Evolutionary conservation across 2,329 filamentous ascomycete species (phyloP).

Genomic region (Penicillium sp.): DNA sequence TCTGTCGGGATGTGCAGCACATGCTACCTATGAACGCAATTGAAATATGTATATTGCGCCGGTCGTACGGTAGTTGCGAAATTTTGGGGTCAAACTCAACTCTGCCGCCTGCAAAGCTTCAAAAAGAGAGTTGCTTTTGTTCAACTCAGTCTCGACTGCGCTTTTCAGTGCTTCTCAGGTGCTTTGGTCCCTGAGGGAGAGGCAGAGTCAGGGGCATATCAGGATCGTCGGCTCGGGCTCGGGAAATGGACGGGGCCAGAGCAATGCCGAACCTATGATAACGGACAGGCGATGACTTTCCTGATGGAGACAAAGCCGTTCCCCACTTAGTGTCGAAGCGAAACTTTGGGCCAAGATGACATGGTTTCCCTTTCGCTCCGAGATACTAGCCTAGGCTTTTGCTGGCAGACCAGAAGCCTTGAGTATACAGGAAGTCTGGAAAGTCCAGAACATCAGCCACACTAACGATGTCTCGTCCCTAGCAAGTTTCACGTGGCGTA

Average conservation of each 20-base stretch:
- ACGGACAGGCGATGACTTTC: neutral
- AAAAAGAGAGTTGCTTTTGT: neutral
- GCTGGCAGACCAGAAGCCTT: neutral
- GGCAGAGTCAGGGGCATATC: conserved; percentile 9
- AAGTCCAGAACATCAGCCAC: neutral
- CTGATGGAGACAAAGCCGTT: neutral
- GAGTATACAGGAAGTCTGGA: neutral
- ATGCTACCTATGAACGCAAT: neutral
- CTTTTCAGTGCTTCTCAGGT: neutral
- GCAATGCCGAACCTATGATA: conserved; percentile 2
- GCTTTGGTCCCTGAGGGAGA: neutral
- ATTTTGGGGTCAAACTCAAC: neutral
- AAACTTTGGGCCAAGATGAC: conserved; percentile 1
- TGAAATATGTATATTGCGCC: too few relatives aligned
- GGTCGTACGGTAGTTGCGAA: neutral
- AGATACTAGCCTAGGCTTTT: neutral
- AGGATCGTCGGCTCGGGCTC: conserved; percentile 4
- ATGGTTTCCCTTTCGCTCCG: neutral
- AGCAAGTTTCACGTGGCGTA: neutral
- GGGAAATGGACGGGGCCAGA: conserved; percentile 1
- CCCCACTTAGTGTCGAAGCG: conserved; percentile 3
- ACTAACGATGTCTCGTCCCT: neutral
- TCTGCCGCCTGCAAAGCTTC: neutral
- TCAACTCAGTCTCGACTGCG: neutral
- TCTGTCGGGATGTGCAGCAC: neutral